These are phyloP conservation scores for Cenchrus americanus DNA, from an alignment of 176 grass and related monocot species.

Conservation along the genomic window DNA sequence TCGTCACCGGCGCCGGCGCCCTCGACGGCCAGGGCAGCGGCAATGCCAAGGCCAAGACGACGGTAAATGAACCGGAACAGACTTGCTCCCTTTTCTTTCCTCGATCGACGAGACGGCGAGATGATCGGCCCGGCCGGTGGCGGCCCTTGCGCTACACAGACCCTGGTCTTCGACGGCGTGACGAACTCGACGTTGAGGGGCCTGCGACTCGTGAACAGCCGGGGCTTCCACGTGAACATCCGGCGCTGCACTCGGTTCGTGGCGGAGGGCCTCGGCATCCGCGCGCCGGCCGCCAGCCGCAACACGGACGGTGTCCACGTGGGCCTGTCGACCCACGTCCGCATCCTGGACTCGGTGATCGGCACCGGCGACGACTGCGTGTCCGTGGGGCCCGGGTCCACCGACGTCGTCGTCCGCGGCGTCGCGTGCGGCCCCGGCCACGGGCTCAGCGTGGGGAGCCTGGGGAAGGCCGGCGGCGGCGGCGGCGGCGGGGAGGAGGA, in stretches of 20 bases:
- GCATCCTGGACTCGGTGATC: constrained; percentile 39
- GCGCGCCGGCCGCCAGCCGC: constrained; percentile 43
- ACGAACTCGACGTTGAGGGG: constrained; percentile 36
- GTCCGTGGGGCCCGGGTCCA: constrained; percentile 51
- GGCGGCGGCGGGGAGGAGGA: constrained; percentile 30
- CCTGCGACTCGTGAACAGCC: constrained; percentile 45
- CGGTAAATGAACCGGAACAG: neutral
- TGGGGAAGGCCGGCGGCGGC: constrained; percentile 27
- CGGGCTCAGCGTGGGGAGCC: constrained; percentile 74
- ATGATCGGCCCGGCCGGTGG: neutral
- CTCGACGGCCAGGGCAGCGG: constrained; percentile 47
- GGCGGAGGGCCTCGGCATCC: constrained; percentile 40
- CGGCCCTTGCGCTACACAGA: neutral
- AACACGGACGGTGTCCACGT: constrained; percentile 86
- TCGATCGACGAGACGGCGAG: neutral
- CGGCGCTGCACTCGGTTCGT: constrained; percentile 25
- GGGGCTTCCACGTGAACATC: constrained; percentile 57
- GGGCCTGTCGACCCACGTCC: constrained; percentile 41
- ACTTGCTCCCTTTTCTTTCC: neutral
- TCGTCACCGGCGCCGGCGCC: constrained; percentile 49
- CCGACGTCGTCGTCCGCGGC: constrained; percentile 39
- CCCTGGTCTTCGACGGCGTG: constrained; percentile 25
- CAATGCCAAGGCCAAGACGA: constrained; percentile 19
- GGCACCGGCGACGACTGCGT: constrained; percentile 78
- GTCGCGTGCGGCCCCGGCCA: constrained; percentile 68